These are phyloP conservation scores for Phytophthora capsici DNA, from an alignment of 352 stramenopile species.

Conservation along the genomic window DNA sequence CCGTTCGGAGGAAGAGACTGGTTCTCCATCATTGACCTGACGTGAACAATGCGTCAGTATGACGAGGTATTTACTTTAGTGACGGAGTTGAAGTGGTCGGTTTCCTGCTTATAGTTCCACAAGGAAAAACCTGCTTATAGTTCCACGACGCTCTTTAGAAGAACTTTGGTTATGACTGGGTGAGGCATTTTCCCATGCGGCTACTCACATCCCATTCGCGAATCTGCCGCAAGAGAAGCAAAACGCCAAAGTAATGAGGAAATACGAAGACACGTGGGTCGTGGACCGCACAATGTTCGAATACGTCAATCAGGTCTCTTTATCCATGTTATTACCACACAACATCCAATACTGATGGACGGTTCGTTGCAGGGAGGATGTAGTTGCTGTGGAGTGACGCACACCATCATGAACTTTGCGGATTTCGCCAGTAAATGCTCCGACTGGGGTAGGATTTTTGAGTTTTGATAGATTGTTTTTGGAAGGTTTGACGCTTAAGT, in stretches of 20 bases:
- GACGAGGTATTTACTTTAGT: too few species aligned
- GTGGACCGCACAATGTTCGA: conserved; percentile 96
- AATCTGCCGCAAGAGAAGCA: conserved; percentile 18
- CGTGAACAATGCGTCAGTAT: background rate
- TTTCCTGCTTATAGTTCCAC: too few species aligned
- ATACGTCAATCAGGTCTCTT: conserved; percentile 86
- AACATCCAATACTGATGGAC: background rate
- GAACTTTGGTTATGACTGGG: conserved; percentile 13
- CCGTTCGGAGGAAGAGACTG: background rate
- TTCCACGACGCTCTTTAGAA: conserved; percentile 4
- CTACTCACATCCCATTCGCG: conserved; percentile 9
- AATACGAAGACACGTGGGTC: conserved; percentile 87
- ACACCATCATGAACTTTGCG: conserved; percentile 87
- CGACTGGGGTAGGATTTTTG: conserved; percentile 68
- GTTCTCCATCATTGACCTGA: conserved; percentile 9
- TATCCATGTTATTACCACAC: background rate
- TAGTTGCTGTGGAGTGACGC: conserved; percentile 91
- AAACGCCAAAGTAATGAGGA: conserved; percentile 41
- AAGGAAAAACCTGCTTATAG: conserved; percentile 8
- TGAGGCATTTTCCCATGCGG: conserved; percentile 4
- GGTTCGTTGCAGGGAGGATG: conserved; percentile 69
- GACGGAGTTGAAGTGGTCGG: too few species aligned
- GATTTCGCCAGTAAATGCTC: conserved; percentile 90
- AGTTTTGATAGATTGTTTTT: background rate
- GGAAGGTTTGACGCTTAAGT: background rate